These are phyloP conservation scores for Exidia glandulosa DNA, from an alignment of 768 basidiomycete genomes.

Conservation along the genomic window DNA sequence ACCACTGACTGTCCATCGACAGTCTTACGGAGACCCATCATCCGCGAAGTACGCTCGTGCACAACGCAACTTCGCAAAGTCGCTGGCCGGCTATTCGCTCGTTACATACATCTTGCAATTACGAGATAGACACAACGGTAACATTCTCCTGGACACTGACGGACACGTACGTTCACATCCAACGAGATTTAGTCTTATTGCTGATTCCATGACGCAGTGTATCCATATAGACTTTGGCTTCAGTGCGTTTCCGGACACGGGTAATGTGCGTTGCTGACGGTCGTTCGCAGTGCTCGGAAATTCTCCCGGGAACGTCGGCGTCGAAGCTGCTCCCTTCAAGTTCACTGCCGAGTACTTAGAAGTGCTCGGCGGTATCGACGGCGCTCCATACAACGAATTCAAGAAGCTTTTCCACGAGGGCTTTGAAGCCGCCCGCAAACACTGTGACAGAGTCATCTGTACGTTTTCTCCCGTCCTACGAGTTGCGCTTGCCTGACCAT, in stretches of 20 bases:
- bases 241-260: too few relatives aligned
- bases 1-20: neutral
- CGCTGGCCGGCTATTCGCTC: slow-evolving; percentile 87
- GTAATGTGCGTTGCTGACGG: too few relatives aligned
- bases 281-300: slow-evolving; percentile 94
- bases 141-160: slow-evolving; percentile 90
- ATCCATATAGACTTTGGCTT: slow-evolving; percentile 94
- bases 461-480: neutral
- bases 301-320: slow-evolving; percentile 94
- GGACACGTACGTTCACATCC: too few relatives aligned
- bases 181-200: too few relatives aligned
- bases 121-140: slow-evolving; percentile 98
- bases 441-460: slow-evolving; percentile 90
- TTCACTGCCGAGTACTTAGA: slow-evolving; percentile 91
- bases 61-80: slow-evolving; percentile 89
- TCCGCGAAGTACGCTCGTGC: slow-evolving; percentile 83
- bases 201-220: too few relatives aligned
- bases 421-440: slow-evolving; percentile 88
- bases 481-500: neutral
- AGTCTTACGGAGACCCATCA: slow-evolving; percentile 86
- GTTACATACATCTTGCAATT: slow-evolving; percentile 96
- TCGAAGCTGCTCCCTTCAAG: slow-evolving; percentile 99
- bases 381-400: slow-evolving; percentile 73
- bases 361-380: slow-evolving; percentile 78
- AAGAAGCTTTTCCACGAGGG: slow-evolving; percentile 80